Conservation (phyloP, 176 grass and related monocot species). For the Oryza officinalis region DNA sequence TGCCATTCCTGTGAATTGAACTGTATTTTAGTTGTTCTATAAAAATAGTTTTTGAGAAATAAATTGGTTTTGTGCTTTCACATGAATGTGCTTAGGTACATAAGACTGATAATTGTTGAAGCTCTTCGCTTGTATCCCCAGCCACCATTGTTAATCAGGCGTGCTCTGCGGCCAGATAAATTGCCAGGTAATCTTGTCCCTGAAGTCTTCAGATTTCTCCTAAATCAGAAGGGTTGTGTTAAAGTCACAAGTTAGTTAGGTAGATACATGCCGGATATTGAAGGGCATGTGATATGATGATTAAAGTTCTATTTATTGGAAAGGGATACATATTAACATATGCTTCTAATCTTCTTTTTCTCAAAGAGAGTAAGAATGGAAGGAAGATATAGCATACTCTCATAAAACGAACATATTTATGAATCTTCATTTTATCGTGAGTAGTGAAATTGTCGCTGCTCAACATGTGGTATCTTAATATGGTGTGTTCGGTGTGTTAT, state of each 20-base stretch:
- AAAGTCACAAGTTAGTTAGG: background rate
- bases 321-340: background rate
- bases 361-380: background rate
- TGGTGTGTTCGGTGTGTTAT: background rate
- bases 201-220: constrained; percentile 5
- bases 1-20: constrained; percentile 31
- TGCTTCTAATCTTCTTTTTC: background rate
- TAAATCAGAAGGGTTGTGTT: constrained; percentile 17
- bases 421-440: background rate
- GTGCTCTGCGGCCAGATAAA: constrained; percentile 80
- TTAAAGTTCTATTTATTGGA: background rate
- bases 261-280: background rate
- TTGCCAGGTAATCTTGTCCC: constrained; percentile 67
- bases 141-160: constrained; percentile 90
- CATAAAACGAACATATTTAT: background rate
- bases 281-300: constrained; percentile 1
- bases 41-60: background rate
- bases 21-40: background rate
- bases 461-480: background rate
- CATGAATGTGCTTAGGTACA: constrained; percentile 63
- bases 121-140: constrained; percentile 92
- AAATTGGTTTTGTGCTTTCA: background rate
- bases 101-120: constrained; percentile 87
- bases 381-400: background rate
- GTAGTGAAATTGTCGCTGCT: background rate